A percentile compares a stretch with the other conserved stretches of the same genome.
phyloP scores from a whole-genome alignment of 1,284 basidiomycete genomes.

The Rugosomyces carneus region DNA sequence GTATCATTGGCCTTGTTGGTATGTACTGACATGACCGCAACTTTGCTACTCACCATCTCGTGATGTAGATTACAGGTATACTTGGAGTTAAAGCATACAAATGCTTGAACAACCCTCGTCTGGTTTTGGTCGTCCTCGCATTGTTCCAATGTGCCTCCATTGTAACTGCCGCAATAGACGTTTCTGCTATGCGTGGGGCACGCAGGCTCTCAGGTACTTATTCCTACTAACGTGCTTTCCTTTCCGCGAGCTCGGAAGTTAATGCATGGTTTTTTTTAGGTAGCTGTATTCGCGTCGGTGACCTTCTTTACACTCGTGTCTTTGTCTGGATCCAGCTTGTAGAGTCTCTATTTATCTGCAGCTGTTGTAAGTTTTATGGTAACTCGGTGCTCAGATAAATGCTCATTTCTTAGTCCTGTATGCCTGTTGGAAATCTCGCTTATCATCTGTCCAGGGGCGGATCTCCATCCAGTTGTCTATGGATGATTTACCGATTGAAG shows the following conservation, averaged over 20 bases:
- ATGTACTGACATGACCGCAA: conserved; percentile 11
- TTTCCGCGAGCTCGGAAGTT: neutral
- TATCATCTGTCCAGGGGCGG: conserved; percentile 47
- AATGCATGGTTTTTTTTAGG: conserved; percentile 21
- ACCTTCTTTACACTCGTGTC: conserved; percentile 35
- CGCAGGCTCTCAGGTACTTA: conserved; percentile 41
- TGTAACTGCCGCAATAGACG: conserved; percentile 36
- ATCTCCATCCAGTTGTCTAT: conserved; percentile 48
- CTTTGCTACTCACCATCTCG: conserved; percentile 1
- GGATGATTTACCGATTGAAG: conserved; percentile 30
- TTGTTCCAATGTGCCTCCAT: conserved; percentile 38
- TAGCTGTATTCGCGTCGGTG: conserved; percentile 30
- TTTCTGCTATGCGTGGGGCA: conserved; percentile 30
- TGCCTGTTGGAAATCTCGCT: conserved; percentile 51
- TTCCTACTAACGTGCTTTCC: neutral
- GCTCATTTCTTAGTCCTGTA: conserved; percentile 40
- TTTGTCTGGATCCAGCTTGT: conserved; percentile 45
- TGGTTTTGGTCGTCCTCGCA: conserved; percentile 39
- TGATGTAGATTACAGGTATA: conserved; percentile 51
- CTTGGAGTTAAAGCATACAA: conserved; percentile 63
- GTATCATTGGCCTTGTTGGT: conserved; percentile 45
- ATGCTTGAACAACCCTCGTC: conserved; percentile 51
- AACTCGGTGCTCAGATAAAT: neutral
- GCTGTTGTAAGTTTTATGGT: conserved; percentile 45
- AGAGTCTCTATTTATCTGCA: conserved; percentile 52